Percentiles rank a stretch among this genome's conserved stretches.
Evolutionary conservation across 1,284 basidiomycete species (phyloP).

Genomic region (Ustilago cynodontis): DNA sequence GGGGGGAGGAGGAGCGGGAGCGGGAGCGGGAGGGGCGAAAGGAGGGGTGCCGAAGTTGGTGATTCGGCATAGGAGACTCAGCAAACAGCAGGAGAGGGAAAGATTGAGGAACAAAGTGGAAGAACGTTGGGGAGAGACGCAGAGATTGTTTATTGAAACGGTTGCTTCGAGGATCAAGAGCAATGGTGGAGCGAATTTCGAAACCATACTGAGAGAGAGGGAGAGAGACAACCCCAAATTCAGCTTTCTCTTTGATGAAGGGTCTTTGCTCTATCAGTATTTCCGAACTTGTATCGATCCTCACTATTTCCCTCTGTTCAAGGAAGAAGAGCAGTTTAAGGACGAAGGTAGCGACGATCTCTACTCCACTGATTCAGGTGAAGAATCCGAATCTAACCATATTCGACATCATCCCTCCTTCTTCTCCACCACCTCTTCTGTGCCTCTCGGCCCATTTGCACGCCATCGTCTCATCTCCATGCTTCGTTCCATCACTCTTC

Average conservation of each 20-base stretch:
- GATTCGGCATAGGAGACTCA: conserved; percentile 18
- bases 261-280: conserved; percentile 75
- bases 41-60: conserved; percentile 20
- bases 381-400: conserved; percentile 87
- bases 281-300: conserved; percentile 82
- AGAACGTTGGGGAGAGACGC: conserved; percentile 9
- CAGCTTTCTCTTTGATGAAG: conserved; percentile 77
- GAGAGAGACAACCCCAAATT: conserved; percentile 86
- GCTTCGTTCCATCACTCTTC: conserved; percentile 85
- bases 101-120: conserved; percentile 7
- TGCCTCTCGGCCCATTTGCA: conserved; percentile 79
- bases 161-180: conserved; percentile 86
- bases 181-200: conserved; percentile 84
- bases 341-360: conserved; percentile 70
- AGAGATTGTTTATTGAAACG: conserved; percentile 80
- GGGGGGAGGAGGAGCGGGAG: not conserved
- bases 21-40: not conserved
- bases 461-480: conserved; percentile 87
- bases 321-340: conserved; percentile 3
- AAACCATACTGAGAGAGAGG: conserved; percentile 79
- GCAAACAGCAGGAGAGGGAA: not conserved
- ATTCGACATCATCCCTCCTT: conserved; percentile 78
- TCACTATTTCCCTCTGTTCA: conserved; percentile 72
- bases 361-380: conserved; percentile 93
- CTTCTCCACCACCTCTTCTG: conserved; percentile 82